Percentiles rank a stretch among this genome's conserved stretches.
phyloP scores from a whole-genome alignment of 352 stramenopile genomes.

The Pythium periplocum region DNA sequence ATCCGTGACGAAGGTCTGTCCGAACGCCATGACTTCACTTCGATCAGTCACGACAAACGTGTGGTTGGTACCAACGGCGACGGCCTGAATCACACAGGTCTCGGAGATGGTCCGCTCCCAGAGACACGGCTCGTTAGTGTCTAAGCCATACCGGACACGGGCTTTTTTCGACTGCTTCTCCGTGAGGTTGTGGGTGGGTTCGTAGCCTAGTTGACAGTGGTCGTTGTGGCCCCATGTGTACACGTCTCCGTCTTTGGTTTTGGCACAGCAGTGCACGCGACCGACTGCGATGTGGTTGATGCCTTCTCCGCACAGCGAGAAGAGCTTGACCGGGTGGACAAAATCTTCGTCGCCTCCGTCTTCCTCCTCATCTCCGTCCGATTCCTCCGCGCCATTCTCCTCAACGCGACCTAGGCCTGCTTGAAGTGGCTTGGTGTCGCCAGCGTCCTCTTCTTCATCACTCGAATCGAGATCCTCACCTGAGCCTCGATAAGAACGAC shows the following conservation, averaged over 20 bases:
- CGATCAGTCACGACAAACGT: constrained; percentile 55
- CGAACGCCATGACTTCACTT: constrained; percentile 57
- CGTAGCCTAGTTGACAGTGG: constrained; percentile 69
- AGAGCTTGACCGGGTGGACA: constrained; percentile 61
- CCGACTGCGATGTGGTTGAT: constrained; percentile 71
- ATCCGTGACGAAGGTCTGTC: constrained; percentile 56
- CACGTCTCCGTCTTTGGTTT: constrained; percentile 74
- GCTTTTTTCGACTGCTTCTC: constrained; percentile 51
- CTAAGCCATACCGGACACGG: constrained; percentile 50
- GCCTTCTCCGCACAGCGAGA: constrained; percentile 55
- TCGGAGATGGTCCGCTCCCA: constrained; percentile 67
- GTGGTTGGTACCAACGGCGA: constrained; percentile 69
- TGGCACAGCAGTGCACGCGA: constrained; percentile 65
- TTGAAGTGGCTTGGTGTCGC: constrained; percentile 3
- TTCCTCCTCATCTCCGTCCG: constrained; percentile 21
- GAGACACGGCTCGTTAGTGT: constrained; percentile 47
- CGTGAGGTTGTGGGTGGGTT: constrained; percentile 53
- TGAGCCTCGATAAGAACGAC: constrained; percentile 29
- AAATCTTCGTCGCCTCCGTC: constrained; percentile 63
- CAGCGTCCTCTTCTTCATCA: constrained; percentile 31
- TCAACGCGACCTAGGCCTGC: constrained; percentile 15
- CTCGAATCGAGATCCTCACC: constrained; percentile 34
- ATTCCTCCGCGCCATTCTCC: constrained; percentile 5
- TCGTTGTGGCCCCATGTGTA: constrained; percentile 85
- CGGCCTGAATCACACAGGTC: constrained; percentile 40